Conservation (phyloP, 2,329 filamentous ascomycete genomes). For the Cladosporium sp. region DNA sequence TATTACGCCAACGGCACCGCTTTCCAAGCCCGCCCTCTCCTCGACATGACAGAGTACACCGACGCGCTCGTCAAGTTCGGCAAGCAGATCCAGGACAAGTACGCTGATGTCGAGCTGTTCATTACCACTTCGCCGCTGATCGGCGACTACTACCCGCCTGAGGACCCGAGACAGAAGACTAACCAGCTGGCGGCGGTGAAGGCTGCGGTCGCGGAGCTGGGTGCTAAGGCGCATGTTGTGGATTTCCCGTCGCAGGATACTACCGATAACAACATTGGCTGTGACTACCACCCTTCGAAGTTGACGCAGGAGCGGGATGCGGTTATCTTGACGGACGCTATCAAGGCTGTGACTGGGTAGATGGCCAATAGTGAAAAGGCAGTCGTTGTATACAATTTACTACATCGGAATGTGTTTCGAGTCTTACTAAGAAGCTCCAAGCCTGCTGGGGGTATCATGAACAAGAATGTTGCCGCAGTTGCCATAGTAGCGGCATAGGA, state of each 20-base stretch:
- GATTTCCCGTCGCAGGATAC: constrained; percentile 46
- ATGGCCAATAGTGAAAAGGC: background rate
- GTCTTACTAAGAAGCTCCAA: too few species aligned
- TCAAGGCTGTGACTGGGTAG: constrained; percentile 6
- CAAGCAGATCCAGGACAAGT: constrained; percentile 39
- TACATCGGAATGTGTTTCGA: too few species aligned
- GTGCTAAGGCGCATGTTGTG: constrained; percentile 42
- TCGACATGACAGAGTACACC: constrained; percentile 27
- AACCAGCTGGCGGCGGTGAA: constrained; percentile 42
- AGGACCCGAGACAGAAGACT: constrained; percentile 43
- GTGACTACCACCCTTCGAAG: constrained; percentile 16
- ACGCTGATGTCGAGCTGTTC: constrained; percentile 44
- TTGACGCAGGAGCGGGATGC: constrained; percentile 19
- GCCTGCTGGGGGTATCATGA: too few species aligned
- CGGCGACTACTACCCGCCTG: constrained; percentile 42
- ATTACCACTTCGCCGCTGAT: constrained; percentile 47
- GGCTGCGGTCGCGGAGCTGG: constrained; percentile 39
- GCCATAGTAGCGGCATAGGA: too few species aligned
- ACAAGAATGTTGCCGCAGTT: too few species aligned
- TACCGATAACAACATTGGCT: constrained; percentile 10
- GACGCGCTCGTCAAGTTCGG: constrained; percentile 39
- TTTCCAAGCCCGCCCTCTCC: constrained; percentile 33
- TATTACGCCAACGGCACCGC: constrained; percentile 45
- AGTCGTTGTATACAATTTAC: too few species aligned
- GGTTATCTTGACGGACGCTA: constrained; percentile 14